Conservation (phyloP, 2,329 filamentous ascomycete species). For the Apiospora phragmitis region DNA sequence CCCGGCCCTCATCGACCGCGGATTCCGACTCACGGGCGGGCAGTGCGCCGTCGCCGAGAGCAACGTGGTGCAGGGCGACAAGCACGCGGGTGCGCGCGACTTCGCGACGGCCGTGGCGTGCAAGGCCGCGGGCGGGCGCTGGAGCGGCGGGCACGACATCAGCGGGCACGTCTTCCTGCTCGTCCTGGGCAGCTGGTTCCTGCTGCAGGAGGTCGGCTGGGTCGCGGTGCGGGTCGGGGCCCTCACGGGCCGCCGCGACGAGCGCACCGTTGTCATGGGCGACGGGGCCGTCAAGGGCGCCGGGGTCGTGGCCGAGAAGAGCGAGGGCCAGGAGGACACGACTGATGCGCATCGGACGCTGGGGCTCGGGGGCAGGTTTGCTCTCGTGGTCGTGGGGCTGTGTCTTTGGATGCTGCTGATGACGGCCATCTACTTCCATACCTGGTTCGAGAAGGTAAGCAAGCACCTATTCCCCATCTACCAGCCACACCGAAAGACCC, state of each 20-base stretch:
- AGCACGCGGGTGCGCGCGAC: constrained; percentile 32
- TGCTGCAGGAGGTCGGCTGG: constrained; percentile 76
- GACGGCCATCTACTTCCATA: constrained; percentile 98
- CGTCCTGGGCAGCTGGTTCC: constrained; percentile 77
- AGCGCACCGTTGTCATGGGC: constrained; percentile 63
- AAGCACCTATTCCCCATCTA: neutral
- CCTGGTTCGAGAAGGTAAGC: constrained; percentile 92
- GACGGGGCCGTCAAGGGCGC: constrained; percentile 68
- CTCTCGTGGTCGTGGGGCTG: constrained; percentile 64
- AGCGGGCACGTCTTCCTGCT: constrained; percentile 94
- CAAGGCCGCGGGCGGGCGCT: constrained; percentile 77
- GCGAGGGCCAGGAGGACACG: constrained; percentile 18
- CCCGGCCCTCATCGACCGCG: constrained; percentile 82
- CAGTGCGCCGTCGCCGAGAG: constrained; percentile 66
- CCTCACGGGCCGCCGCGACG: constrained; percentile 52
- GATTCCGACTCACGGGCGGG: constrained; percentile 86
- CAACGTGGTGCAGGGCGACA: constrained; percentile 47
- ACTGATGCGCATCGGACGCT: constrained; percentile 33
- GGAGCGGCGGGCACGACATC: constrained; percentile 95
- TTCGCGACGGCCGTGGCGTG: constrained; percentile 77
- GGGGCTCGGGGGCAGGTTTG: constrained; percentile 54
- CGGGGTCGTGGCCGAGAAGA: constrained; percentile 44
- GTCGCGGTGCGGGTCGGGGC: constrained; percentile 47
- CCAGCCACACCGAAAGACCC: neutral
- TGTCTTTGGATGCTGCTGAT: constrained; percentile 97